phyloP scores from a whole-genome alignment of 257 asterid species.

The Vinca minor region DNA sequence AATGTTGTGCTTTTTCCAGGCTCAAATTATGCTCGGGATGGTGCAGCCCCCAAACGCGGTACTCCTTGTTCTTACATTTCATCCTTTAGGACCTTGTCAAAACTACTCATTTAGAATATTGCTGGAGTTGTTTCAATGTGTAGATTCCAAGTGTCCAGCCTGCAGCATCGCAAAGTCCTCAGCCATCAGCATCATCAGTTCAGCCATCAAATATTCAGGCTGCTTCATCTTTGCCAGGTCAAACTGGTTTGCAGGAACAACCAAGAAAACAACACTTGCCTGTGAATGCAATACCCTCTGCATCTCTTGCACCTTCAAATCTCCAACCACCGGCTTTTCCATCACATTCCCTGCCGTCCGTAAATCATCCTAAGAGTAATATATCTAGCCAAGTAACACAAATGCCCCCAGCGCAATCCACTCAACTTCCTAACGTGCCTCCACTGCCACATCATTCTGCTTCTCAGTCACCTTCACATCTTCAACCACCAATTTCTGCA shows the following conservation, averaged over 20 bases:
- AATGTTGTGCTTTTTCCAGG: constrained; percentile 36
- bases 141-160: constrained; percentile 50
- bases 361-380: constrained; percentile 51
- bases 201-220: constrained; percentile 47
- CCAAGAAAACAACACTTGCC: constrained; percentile 56
- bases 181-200: constrained; percentile 36
- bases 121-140: constrained; percentile 15
- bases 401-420: constrained; percentile 43
- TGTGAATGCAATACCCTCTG: constrained; percentile 29
- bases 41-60: constrained; percentile 77
- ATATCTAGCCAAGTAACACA: constrained; percentile 39
- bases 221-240: constrained; percentile 41
- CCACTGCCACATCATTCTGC: constrained; percentile 58
- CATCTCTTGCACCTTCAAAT: constrained; percentile 38
- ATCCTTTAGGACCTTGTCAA: constrained; percentile 8
- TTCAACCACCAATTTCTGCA: constrained; percentile 47
- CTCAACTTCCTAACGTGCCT: constrained; percentile 49
- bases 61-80: constrained; percentile 21
- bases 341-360: constrained; percentile 41
- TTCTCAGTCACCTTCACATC: constrained; percentile 49
- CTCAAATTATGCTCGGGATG: constrained; percentile 98
- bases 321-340: constrained; percentile 46
- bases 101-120: constrained; percentile 12
- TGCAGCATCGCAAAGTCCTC: constrained; percentile 43
- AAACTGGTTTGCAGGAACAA: constrained; percentile 46